A percentile compares a stretch with the other conserved stretches of the same genome.
Evolutionary conservation across 441 rosid genomes (phyloP).

Genomic region (Arabidopsis hybrid): DNA sequence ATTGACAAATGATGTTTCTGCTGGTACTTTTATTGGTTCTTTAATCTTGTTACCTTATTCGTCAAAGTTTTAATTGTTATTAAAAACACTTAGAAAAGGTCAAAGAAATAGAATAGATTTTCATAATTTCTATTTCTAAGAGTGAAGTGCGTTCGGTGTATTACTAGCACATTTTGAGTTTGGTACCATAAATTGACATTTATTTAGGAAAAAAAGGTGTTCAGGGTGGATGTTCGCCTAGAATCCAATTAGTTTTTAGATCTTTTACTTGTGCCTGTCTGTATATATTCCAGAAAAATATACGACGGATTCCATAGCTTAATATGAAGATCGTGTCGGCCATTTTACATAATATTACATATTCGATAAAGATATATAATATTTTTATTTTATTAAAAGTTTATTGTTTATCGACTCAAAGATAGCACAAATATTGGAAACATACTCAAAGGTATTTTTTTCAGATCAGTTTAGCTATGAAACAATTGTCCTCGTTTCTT

Average conservation of each 20-base stretch:
- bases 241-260: constrained; percentile 14
- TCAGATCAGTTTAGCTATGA: no score
- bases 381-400: not conserved
- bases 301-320: not conserved
- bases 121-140: constrained; percentile 2
- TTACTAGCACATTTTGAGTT: constrained; percentile 20
- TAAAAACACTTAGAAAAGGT: constrained; percentile 30
- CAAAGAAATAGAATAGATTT: constrained; percentile 19
- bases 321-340: not conserved
- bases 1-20: constrained; percentile 38
- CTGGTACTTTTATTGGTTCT: constrained; percentile 31
- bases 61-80: constrained; percentile 4
- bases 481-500: no score
- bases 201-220: constrained; percentile 20
- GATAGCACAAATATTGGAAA: not conserved
- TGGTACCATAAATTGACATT: constrained; percentile 29
- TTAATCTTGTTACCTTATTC: constrained; percentile 22
- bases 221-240: constrained; percentile 35
- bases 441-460: no score
- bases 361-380: no score
- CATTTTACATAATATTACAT: not conserved
- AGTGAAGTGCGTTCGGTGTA: constrained; percentile 41
- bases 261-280: constrained; percentile 1
- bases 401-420: not conserved
- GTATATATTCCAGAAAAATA: not conserved